A percentile compares a stretch with the other conserved stretches of the same genome.
Conservation (phyloP, 805 yeast species). For the Teunomyces tritomae region DNA sequence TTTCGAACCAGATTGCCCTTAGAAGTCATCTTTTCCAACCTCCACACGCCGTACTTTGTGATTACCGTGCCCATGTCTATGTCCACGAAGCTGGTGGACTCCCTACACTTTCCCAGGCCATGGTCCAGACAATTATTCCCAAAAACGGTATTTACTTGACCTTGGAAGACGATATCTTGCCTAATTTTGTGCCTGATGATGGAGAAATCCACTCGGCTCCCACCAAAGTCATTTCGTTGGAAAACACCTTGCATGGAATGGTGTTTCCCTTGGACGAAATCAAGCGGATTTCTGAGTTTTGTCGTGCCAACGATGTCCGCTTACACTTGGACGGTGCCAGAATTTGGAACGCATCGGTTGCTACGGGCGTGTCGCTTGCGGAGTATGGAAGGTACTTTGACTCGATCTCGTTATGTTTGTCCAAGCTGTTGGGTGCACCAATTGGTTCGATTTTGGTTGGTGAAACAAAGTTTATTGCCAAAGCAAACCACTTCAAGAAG, state of each 20-base stretch:
- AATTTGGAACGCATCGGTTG: conserved; percentile 44
- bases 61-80: conserved; percentile 80
- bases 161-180: conserved; percentile 65
- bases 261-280: conserved; percentile 40
- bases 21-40: conserved; percentile 41
- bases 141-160: conserved; percentile 74
- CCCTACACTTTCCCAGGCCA: conserved; percentile 85
- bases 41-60: conserved; percentile 72
- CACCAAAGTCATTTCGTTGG: conserved; percentile 42
- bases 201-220: conserved; percentile 47
- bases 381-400: conserved; percentile 41
- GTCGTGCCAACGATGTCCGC: conserved; percentile 30
- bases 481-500: conserved; percentile 45
- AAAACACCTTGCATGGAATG: conserved; percentile 44
- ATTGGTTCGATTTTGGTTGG: conserved; percentile 42
- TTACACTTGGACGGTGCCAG: conserved; percentile 51
- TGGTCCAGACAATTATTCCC: conserved; percentile 84
- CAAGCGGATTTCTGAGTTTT: conserved; percentile 31
- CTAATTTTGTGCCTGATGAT: conserved; percentile 53
- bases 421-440: conserved; percentile 44
- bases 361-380: conserved; percentile 37
- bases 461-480: conserved; percentile 26
- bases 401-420: conserved; percentile 42
- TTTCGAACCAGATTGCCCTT: conserved; percentile 41
- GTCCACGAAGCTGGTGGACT: conserved; percentile 88